These are phyloP conservation scores for Imleria badia DNA, from an alignment of 768 basidiomycete genomes.

Conservation along the genomic window DNA sequence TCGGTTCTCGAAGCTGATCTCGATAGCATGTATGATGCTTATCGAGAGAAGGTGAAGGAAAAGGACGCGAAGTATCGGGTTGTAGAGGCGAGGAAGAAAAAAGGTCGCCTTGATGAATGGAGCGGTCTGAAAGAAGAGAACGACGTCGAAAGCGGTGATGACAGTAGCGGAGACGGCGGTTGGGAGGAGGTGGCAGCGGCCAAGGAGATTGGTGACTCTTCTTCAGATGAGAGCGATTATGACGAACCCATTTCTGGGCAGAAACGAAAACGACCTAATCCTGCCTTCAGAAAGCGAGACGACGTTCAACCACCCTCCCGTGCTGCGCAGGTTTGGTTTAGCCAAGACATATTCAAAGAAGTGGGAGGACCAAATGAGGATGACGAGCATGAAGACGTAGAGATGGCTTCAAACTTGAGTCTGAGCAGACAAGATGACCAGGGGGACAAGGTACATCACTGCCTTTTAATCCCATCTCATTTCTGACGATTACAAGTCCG, in stretches of 20 bases:
- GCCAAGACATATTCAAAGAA: conserved; percentile 82
- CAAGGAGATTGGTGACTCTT: conserved; percentile 50
- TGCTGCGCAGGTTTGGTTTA: conserved; percentile 90
- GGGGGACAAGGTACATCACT: conserved; percentile 26
- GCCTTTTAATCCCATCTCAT: background rate
- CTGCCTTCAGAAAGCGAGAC: conserved; percentile 37
- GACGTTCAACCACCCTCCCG: conserved; percentile 43
- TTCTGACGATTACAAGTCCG: conserved; percentile 20
- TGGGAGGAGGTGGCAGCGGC: conserved; percentile 65
- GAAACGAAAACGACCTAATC: conserved; percentile 44
- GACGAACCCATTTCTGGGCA: conserved; percentile 30
- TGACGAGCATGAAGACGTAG: conserved; percentile 23
- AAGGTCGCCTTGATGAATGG: conserved; percentile 81
- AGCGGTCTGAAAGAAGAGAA: conserved; percentile 60
- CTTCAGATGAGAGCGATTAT: conserved; percentile 53
- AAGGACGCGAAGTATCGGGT: conserved; percentile 87
- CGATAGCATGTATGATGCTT: conserved; percentile 86
- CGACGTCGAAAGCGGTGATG: conserved; percentile 38
- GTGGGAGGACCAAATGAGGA: conserved; percentile 38
- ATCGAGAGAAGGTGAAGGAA: conserved; percentile 76
- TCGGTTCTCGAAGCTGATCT: conserved; percentile 77
- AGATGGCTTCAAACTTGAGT: conserved; percentile 29
- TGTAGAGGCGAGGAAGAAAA: conserved; percentile 70
- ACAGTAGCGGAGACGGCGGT: conserved; percentile 52
- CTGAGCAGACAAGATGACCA: conserved; percentile 33